These are phyloP conservation scores for Colletotrichum costaricense DNA, from an alignment of 2,329 filamentous ascomycete species.

Conservation along the genomic window DNA sequence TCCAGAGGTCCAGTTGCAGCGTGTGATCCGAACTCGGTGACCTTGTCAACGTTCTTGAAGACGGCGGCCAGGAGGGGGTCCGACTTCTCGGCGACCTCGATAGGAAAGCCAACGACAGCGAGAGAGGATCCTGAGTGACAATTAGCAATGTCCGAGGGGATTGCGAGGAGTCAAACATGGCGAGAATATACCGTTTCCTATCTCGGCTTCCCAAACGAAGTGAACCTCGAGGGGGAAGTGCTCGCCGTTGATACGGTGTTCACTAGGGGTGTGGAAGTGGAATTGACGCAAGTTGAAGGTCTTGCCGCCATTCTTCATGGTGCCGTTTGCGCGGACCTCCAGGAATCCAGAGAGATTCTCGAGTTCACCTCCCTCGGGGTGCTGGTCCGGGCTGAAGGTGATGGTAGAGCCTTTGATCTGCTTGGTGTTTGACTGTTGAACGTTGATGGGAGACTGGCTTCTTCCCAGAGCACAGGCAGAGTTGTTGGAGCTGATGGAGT, in stretches of 20 bases:
- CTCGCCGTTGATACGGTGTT: conserved; percentile 63
- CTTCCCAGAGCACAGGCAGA: conserved; percentile 58
- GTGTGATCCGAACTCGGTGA: conserved; percentile 51
- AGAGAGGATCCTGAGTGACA: conserved; percentile 41
- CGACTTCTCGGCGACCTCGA: conserved; percentile 44
- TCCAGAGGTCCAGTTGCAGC: conserved; percentile 51
- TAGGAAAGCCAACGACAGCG: conserved; percentile 51
- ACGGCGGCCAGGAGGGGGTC: conserved; percentile 49
- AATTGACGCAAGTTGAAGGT: conserved; percentile 63
- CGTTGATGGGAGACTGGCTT: conserved; percentile 68
- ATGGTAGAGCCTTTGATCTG: conserved; percentile 45
- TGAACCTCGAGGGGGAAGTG: conserved; percentile 55
- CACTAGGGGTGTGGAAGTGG: conserved; percentile 70
- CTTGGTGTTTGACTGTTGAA: conserved; percentile 44
- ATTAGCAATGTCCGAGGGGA: conserved; percentile 33
- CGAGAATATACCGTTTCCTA: conserved; percentile 34
- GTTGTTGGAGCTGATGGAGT: conserved; percentile 57
- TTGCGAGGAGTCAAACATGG: background rate
- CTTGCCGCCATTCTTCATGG: conserved; percentile 51
- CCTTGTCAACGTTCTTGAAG: conserved; percentile 50
- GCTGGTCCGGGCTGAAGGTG: conserved; percentile 48
- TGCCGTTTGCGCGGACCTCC: conserved; percentile 61
- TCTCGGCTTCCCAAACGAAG: conserved; percentile 51
- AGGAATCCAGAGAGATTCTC: conserved; percentile 65
- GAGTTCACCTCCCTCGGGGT: conserved; percentile 52